phyloP scores from a whole-genome alignment of 768 basidiomycete genomes.

The Agaricus blazei region DNA sequence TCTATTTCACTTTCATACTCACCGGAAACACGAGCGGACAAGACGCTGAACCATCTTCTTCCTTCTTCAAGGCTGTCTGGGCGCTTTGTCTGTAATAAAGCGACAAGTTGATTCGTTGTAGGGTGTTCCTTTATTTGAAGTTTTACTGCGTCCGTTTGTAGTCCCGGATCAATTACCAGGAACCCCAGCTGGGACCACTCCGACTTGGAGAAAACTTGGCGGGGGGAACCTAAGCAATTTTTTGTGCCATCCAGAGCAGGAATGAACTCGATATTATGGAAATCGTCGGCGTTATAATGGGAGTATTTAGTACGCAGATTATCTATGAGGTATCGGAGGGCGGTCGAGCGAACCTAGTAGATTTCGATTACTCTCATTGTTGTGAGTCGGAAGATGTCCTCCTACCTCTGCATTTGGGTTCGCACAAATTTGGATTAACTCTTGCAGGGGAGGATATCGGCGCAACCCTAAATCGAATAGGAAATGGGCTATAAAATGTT shows the following conservation, averaged over 20 bases:
- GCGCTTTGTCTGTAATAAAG: constrained; percentile 50
- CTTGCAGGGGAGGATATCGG: constrained; percentile 61
- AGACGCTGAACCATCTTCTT: constrained; percentile 58
- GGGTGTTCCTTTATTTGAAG: constrained; percentile 71
- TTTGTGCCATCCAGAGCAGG: constrained; percentile 59
- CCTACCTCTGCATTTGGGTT: constrained; percentile 38
- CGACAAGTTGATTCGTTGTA: constrained; percentile 52
- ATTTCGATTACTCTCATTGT: neutral
- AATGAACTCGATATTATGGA: constrained; percentile 65
- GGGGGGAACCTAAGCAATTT: constrained; percentile 52
- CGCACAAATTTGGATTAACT: constrained; percentile 66
- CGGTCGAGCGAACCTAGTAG: constrained; percentile 41
- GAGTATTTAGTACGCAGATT: constrained; percentile 59
- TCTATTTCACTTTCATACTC: neutral
- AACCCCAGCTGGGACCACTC: constrained; percentile 80
- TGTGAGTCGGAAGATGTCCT: no score
- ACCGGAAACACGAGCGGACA: constrained; percentile 51
- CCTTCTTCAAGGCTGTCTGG: constrained; percentile 55
- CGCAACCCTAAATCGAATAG: constrained; percentile 67
- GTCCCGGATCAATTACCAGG: constrained; percentile 49
- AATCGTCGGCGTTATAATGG: constrained; percentile 52
- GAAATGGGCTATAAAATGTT: constrained; percentile 58
- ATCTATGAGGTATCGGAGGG: constrained; percentile 80
- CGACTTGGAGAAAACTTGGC: constrained; percentile 65
- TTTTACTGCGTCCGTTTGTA: constrained; percentile 53